Evolutionary conservation across 2,329 filamentous ascomycete genomes (phyloP).

Genomic region (Fusarium xylarioides): DNA sequence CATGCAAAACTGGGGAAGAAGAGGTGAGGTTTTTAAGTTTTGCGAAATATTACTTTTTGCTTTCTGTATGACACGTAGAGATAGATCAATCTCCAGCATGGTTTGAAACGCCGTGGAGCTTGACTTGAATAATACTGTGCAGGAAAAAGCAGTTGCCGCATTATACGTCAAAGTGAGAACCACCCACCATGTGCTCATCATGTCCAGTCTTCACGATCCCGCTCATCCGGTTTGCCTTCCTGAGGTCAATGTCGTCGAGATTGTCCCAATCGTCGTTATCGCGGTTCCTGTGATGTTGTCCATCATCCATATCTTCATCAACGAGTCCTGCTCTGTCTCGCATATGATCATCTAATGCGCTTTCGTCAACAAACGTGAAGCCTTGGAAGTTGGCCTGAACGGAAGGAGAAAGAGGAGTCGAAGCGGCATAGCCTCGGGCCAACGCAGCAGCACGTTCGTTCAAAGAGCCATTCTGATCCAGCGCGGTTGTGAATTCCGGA

Average conservation of each 20-base stretch:
- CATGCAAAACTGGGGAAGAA: conserved; percentile 23
- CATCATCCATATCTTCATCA: conserved; percentile 70
- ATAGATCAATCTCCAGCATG: conserved; percentile 36
- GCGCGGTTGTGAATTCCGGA: conserved; percentile 95
- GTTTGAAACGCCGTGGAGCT: conserved; percentile 39
- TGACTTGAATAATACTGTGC: conserved; percentile 30
- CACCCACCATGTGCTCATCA: conserved; percentile 71
- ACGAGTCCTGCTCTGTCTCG: conserved; percentile 57
- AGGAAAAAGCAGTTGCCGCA: conserved; percentile 23
- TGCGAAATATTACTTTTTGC: conserved; percentile 44
- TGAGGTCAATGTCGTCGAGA: conserved; percentile 62
- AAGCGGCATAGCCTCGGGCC: conserved; percentile 85
- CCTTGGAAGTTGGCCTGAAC: conserved; percentile 98
- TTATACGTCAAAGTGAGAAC: conserved; percentile 71
- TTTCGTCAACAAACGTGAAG: conserved; percentile 99
- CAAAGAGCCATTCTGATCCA: conserved; percentile 85
- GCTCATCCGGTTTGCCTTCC: conserved; percentile 69
- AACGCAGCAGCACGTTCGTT: conserved; percentile 91
- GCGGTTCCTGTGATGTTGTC: conserved; percentile 51
- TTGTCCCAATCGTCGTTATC: conserved; percentile 66
- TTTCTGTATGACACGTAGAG: conserved; percentile 39
- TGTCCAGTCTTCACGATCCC: conserved; percentile 67
- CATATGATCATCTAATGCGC: conserved; percentile 89
- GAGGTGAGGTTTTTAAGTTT: conserved; percentile 21
- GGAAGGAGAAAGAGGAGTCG: conserved; percentile 90